Evolutionary conservation across 2,329 filamentous ascomycete genomes (phyloP).

Genomic region (Seiridium unicorne): DNA sequence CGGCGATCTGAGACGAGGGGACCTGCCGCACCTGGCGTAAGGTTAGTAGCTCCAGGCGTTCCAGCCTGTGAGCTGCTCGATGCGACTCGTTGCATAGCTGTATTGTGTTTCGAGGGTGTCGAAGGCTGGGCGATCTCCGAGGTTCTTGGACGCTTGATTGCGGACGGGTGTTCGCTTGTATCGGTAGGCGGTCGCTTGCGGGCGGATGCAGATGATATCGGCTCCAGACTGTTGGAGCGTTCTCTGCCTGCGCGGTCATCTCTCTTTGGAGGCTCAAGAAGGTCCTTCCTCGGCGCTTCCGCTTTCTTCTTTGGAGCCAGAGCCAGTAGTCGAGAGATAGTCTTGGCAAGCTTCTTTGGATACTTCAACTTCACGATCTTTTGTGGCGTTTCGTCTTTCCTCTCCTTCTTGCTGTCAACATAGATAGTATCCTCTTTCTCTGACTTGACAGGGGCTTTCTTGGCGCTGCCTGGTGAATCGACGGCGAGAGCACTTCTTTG

Average conservation of each 20-base stretch:
- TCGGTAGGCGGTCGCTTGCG: conserved; percentile 49
- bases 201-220: conserved; percentile 36
- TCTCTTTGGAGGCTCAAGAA: conserved; percentile 28
- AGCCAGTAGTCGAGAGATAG: conserved; percentile 45
- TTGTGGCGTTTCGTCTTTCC: conserved; percentile 27
- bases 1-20: conserved; percentile 30
- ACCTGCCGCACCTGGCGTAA: conserved; percentile 41
- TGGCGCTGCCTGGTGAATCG: conserved; percentile 31
- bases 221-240: conserved; percentile 41
- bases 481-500: conserved; percentile 24
- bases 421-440: conserved; percentile 29
- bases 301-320: conserved; percentile 38
- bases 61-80: conserved; percentile 52
- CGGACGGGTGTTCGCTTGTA: conserved; percentile 30
- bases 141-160: conserved; percentile 41
- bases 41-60: conserved; percentile 45
- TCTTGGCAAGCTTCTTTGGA: conserved; percentile 44
- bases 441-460: conserved; percentile 31
- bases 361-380: conserved; percentile 47
- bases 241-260: conserved; percentile 28
- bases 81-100: conserved; percentile 52
- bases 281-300: conserved; percentile 34
- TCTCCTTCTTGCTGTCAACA: conserved; percentile 28
- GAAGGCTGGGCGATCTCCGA: conserved; percentile 44
- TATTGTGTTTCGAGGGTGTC: conserved; percentile 48